Evolutionary conservation across 768 basidiomycete species (phyloP), one percentile per base, ranked within the genome.

Genomic region (Rhizopogon rudus): DNA sequence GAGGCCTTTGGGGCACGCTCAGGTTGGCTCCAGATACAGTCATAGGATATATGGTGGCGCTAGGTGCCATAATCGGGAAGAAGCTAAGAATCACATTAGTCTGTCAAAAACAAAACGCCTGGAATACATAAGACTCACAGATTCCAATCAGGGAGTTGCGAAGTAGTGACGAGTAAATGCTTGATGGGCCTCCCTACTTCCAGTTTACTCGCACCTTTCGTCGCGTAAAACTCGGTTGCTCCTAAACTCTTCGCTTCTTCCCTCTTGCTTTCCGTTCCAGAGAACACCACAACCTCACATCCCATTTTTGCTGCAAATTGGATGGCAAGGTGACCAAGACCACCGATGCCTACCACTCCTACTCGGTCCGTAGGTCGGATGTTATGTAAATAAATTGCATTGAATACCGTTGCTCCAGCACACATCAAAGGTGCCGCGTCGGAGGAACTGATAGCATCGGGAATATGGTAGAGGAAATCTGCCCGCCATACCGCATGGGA

Each of bases 251-350:
- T 57, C 17, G 74, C 71, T 33, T 74, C 71, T 7, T 66, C 63
- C 44, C 41, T 66, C 56, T 75, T 75, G 25, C 44, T 50, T 6
- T 74, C 69, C 0, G 71, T 67, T 25, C 65, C 46, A 5, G 71
- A 73, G 31, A 74, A 68, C 5, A 69, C 73, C 46, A 70, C 65
- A 4, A 75, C 73, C 6, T 68, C 67, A 17, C 70, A 71, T 13
- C 73, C 73, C 68, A 74, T 74, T 60, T 72, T 75, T 35, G 67
- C 56, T 3, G 73, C 71, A 55, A 75, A 74, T 42, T 73, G 70
- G 35, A 74, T 66, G 6, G 69, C 71, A 33, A 75, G 69, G 42
- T 74, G 73, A 7, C 73, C 71, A 14, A 74, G 66, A 6, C 73
- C 73, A 2, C 74, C 73, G 22, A 75, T 8, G 0, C 71, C 73